A percentile compares a stretch with the other conserved stretches of the same genome.
Conservation (phyloP, 2,329 filamentous ascomycete species). For the Neofusicoccum kwambonambiense region DNA sequence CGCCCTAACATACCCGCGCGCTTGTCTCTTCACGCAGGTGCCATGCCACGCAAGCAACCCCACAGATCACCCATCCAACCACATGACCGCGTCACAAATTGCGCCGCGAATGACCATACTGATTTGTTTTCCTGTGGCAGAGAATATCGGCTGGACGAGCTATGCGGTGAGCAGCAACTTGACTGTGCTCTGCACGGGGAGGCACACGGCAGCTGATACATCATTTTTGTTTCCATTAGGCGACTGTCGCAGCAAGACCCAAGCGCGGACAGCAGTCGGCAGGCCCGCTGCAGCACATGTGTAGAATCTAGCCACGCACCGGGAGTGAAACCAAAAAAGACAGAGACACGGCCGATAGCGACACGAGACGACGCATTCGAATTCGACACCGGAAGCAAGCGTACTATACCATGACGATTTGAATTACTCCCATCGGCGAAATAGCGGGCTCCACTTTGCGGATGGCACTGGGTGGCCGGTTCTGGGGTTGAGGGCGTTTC, state of each 20-base stretch:
- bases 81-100: background rate
- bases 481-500: slow-evolving; percentile 8
- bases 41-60: slow-evolving; percentile 13
- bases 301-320: background rate
- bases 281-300: slow-evolving; percentile 10
- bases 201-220: slow-evolving; percentile 4
- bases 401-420: slow-evolving; percentile 13
- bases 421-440: background rate
- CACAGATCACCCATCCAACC: slow-evolving; percentile 3
- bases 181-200: background rate
- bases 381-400: slow-evolving; percentile 1
- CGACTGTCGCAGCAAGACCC: slow-evolving; percentile 17
- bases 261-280: slow-evolving; percentile 9
- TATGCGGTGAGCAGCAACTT: slow-evolving; percentile 41
- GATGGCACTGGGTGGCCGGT: background rate
- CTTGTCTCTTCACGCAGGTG: slow-evolving; percentile 12
- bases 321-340: background rate
- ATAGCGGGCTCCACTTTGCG: background rate
- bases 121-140: background rate
- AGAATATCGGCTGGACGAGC: slow-evolving; percentile 48
- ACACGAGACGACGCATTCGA: slow-evolving; percentile 10
- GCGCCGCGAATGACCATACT: background rate
- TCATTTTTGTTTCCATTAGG: background rate
- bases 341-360: slow-evolving; percentile 4
- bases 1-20: background rate